Base-by-base conservation (phyloP, 306 rosid genomes). In the Quercus ilex region DNA sequence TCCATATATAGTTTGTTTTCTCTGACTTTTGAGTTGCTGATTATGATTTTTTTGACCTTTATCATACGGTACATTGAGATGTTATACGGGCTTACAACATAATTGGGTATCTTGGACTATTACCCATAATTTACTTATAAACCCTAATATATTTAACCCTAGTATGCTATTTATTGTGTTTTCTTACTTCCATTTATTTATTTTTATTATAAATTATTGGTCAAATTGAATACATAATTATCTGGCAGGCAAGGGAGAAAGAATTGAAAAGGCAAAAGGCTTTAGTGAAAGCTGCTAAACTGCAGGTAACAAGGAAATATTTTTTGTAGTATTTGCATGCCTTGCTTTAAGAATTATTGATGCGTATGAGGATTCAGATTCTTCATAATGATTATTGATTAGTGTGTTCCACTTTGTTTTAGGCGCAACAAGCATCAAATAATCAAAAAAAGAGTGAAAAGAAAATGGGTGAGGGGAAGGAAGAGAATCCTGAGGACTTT, bases 161-260 rank as follows among this genome's bases (percentile, higher is more conserved):
- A 41, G 11, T 41, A 41, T 41, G 46, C 11, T 41, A 41, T 41
- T 41, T 41, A 41, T 41, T 41, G 46, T 41, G 46, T 41, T 41
- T 41, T 41, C 46, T 41, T 41, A 2, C 46, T 41, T 41, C 46
- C 46, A 41, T 15, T 78, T 56, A 20, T 59, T 58, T 41, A 71
- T 33, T 70, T 30, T 31, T 60, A 52, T 28, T 79, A 4, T 25
- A 43, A 57, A 56, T 70, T 75, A 18, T 81, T 75, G 56, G 31
- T 35, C 28, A 9, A n/a, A 68, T 67, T 19, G 52, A 35, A 31
- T 68, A 68, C n/a, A 41, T 7, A 33, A n/a, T 28, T 76, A 68
- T 67, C 19, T 81, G 87, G 81, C 84, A 92, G 99, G 99, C 98
- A 6, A 91, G 94, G 74, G 99, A 92, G 90, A 95, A 95, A 67